A percentile compares a stretch with the other conserved stretches of the same genome.
Conservation (phyloP, 1,139 yeast genomes). For the Diutina mesorugosa region DNA sequence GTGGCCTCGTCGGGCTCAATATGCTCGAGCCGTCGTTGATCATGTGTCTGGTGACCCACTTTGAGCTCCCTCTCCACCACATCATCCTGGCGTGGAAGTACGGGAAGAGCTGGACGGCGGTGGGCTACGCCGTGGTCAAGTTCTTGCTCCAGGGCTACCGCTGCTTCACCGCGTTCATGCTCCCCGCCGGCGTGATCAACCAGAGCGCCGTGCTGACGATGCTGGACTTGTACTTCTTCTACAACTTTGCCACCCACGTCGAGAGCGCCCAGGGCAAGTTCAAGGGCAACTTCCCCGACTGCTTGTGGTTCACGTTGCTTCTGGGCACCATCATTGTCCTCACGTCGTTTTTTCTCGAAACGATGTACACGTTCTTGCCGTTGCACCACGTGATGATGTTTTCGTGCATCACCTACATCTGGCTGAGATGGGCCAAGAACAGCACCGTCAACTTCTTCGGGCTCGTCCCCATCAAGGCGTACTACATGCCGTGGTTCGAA, state of each 20-base stretch:
- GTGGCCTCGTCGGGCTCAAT: slow-evolving; percentile 14
- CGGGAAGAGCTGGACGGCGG: slow-evolving; percentile 1
- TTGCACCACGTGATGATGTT: slow-evolving; percentile 26
- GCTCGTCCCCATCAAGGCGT: slow-evolving; percentile 44
- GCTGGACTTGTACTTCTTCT: slow-evolving; percentile 43
- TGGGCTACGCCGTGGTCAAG: slow-evolving; percentile 5
- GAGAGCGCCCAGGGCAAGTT: slow-evolving; percentile 38
- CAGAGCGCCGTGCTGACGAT: slow-evolving; percentile 20
- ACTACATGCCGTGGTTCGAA: slow-evolving; percentile 44
- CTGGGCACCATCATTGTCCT: neutral
- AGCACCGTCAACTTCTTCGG: slow-evolving; percentile 38
- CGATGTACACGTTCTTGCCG: neutral
- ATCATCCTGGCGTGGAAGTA: neutral
- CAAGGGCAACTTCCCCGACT: slow-evolving; percentile 40
- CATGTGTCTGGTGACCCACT: slow-evolving; percentile 5
- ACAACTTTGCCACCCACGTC: slow-evolving; percentile 42
- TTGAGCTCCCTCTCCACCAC: neutral
- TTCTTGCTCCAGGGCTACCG: slow-evolving; percentile 16
- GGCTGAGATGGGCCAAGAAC: slow-evolving; percentile 44
- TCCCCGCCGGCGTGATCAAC: slow-evolving; percentile 20
- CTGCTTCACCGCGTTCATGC: slow-evolving; percentile 34
- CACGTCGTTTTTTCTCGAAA: neutral
- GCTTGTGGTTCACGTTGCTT: slow-evolving; percentile 38
- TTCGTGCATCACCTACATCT: slow-evolving; percentile 43
- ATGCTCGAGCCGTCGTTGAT: slow-evolving; percentile 7